Evolutionary conservation across 2,329 filamentous ascomycete genomes (phyloP), one percentile per base, ranked within the genome.

Genomic region (Lachnellula subtilissima): DNA sequence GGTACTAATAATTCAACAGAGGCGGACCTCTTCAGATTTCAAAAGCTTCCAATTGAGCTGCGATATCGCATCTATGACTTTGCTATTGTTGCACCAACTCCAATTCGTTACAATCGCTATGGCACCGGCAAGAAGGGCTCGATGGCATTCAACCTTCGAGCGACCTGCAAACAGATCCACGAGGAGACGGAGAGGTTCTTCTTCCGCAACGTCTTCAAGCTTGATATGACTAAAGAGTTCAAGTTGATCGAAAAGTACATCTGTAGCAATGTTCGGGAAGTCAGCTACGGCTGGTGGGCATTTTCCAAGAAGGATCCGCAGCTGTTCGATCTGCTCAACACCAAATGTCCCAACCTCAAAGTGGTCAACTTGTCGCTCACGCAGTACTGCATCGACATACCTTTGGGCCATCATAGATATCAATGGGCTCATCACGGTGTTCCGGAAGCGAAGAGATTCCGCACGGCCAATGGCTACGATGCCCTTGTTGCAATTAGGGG

Each of bases 11-110:
- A 17, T 11, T 48, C 28, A 28, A 23, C 17, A 53, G 53, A 22
- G 48, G 54, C 55, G 46, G 36, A 58, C 32, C 57, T 61, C 45
- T 64, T 63, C 35, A 56, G 61, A 7, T 58, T 64, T 40, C 36
- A 46, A 4, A 58, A 60, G 25, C 53, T 63, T 15, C 62, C 57
- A 9, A 43, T 56, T n/a, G 58, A 62, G 48, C 36, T 64, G 5
- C 61, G 61, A 14, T 54, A 52, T 12, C 50, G 43, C 3, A 58
- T 64, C 40, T 64, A 63, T 36, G 55, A 60, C n/a, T 59, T 54
- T 17, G 50, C 54, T 11, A 14, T 64, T 14, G 50, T 58, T 47
- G 25, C 42, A 36, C 14, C 5, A 45, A 40, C 5, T 15, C 11
- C 25, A 8, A 28, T 48, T 25, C 45, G 11, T 32, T 32, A 48